Evolutionary conservation across 2,329 filamentous ascomycete genomes (phyloP).

Genomic region (Penicillium palitans): DNA sequence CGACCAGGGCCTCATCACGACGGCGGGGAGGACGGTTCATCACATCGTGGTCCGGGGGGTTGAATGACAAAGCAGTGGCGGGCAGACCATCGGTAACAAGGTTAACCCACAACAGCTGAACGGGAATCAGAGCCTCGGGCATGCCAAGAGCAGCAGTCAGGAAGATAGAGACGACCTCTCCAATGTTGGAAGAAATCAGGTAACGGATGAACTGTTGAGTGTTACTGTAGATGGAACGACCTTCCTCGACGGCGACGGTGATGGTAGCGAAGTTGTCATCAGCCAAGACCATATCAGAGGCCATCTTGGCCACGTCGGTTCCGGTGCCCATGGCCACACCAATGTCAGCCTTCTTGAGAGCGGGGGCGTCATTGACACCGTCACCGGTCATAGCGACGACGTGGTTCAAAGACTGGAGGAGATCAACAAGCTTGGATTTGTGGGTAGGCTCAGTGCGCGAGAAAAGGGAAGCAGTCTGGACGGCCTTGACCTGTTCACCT

Average conservation of each 20-base stretch:
- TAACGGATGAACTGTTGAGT: conserved; percentile 99
- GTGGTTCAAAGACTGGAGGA: conserved; percentile 87
- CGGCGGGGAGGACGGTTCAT: conserved; percentile 92
- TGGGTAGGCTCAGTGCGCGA: conserved; percentile 93
- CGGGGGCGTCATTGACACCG: conserved; percentile 96
- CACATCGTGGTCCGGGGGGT: conserved; percentile 96
- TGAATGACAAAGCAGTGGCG: conserved; percentile 94
- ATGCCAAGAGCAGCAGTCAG: conserved; percentile 93
- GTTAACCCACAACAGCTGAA: conserved; percentile 98
- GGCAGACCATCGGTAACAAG: conserved; percentile 96
- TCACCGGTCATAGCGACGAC: conserved; percentile 99
- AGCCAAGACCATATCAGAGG: conserved; percentile 96
- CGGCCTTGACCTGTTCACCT: conserved; percentile 77
- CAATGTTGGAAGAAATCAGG: conserved; percentile 98
- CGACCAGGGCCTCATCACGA: conserved; percentile 87
- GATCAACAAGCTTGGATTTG: conserved; percentile 96
- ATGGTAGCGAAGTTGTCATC: conserved; percentile 99
- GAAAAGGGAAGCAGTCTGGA: conserved; percentile 84
- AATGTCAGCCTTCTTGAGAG: conserved; percentile 97
- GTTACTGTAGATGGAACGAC: conserved; percentile 98
- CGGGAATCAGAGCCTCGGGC: conserved; percentile 94
- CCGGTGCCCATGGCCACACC: conserved; percentile 98
- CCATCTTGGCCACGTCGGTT: conserved; percentile 94
- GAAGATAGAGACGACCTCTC: conserved; percentile 98
- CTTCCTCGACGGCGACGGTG: conserved; percentile 92